phyloP scores from a whole-genome alignment of 352 stramenopile genomes.

The Elongisporangium senticosum region DNA sequence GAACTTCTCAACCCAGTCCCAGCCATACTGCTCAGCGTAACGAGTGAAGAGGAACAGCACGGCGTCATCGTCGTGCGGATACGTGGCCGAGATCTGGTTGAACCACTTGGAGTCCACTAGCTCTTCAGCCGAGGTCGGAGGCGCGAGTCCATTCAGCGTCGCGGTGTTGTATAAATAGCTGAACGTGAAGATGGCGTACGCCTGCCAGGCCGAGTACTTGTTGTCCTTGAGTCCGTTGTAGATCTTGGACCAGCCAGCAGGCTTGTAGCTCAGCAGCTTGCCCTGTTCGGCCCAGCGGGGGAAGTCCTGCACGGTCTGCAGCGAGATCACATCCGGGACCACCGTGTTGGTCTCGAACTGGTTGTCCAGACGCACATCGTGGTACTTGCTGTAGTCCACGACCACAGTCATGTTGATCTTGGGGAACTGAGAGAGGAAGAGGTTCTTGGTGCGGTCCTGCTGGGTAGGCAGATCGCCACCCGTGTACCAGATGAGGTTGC shows the following conservation, averaged over 20 bases:
- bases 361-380: constrained; percentile 60
- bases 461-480: constrained; percentile 29
- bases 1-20: constrained; percentile 18
- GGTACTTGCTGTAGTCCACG: constrained; percentile 53
- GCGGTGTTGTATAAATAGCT: constrained; percentile 31
- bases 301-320: constrained; percentile 57
- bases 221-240: constrained; percentile 36
- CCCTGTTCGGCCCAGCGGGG: constrained; percentile 34
- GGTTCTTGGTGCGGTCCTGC: constrained; percentile 15
- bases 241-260: constrained; percentile 42
- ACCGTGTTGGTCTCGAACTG: constrained; percentile 39
- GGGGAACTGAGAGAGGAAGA: constrained; percentile 28
- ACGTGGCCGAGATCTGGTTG: constrained; percentile 32
- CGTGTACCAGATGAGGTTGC: constrained; percentile 41
- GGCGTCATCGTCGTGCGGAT: constrained; percentile 46
- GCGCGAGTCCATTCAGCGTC: constrained; percentile 9
- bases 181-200: constrained; percentile 34
- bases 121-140: constrained; percentile 18
- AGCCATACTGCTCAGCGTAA: constrained; percentile 39
- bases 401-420: constrained; percentile 58
- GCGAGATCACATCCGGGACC: constrained; percentile 31
- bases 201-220: constrained; percentile 20
- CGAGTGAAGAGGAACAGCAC: constrained; percentile 38
- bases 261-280: constrained; percentile 50
- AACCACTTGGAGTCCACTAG: constrained; percentile 28